phyloP scores from a whole-genome alignment of 331 rosid genomes.

The Malus hybrid region DNA sequence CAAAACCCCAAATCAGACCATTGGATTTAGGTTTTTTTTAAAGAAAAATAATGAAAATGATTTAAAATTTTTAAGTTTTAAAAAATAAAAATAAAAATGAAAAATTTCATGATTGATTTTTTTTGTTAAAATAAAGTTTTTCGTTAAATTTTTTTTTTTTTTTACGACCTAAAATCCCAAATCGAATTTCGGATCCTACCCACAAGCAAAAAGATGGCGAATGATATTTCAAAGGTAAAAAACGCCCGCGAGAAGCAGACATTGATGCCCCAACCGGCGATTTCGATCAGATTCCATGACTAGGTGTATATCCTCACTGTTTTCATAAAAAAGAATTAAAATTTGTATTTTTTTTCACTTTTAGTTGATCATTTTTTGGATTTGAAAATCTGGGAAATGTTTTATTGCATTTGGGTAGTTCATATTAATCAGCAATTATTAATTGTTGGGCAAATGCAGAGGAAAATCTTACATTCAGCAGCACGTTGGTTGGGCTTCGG shows the following conservation, averaged over 20 bases:
- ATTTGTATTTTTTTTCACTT: neutral
- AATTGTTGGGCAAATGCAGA: constrained; percentile 30
- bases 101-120: too few species aligned
- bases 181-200: neutral
- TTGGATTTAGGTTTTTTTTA: neutral
- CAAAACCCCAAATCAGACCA: neutral
- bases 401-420: neutral
- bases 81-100: too few species aligned
- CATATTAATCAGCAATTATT: neutral
- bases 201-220: constrained; percentile 24
- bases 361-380: neutral
- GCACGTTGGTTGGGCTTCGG: constrained; percentile 75
- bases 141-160: too few species aligned
- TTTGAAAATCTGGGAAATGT: neutral
- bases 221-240: constrained; percentile 29
- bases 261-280: constrained; percentile 22
- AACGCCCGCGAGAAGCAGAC: constrained; percentile 49
- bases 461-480: constrained; percentile 62
- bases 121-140: too few species aligned
- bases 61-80: too few species aligned
- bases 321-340: neutral
- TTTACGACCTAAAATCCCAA: neutral
- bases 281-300: constrained; percentile 30
- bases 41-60: too few species aligned
- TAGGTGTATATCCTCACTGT: constrained; percentile 34